These are phyloP conservation scores for Trypanosoma cruzi DNA, from an alignment of 208 protist genomes.

Conservation along the genomic window DNA sequence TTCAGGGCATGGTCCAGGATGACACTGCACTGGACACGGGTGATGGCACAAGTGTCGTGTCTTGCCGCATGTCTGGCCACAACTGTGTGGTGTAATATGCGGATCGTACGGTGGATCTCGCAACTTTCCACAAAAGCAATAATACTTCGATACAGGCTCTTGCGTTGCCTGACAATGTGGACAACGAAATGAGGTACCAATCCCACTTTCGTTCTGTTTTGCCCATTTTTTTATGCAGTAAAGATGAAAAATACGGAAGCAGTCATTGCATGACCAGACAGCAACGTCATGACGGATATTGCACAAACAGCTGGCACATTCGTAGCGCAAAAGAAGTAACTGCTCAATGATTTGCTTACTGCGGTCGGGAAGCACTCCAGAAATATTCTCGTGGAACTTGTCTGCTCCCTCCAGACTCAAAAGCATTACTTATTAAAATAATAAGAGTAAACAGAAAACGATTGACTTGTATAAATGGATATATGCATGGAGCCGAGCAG, in stretches of 20 bases:
- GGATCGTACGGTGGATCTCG: slow-evolving; percentile 60
- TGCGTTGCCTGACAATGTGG: slow-evolving; percentile 47
- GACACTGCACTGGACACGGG: slow-evolving; percentile 60
- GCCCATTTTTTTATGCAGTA: slow-evolving; percentile 71
- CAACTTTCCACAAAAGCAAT: slow-evolving; percentile 79
- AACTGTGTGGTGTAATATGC: slow-evolving; percentile 78
- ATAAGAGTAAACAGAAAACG: background rate
- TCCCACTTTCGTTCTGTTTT: slow-evolving; percentile 31
- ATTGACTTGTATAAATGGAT: too few species aligned
- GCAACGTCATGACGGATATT: slow-evolving; percentile 48
- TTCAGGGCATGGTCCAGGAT: slow-evolving; percentile 67
- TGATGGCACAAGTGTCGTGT: slow-evolving; percentile 48
- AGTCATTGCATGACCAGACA: slow-evolving; percentile 57
- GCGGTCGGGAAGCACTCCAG: slow-evolving; percentile 16
- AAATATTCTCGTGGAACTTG: background rate
- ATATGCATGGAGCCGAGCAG: background rate
- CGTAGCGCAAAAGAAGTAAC: slow-evolving; percentile 44
- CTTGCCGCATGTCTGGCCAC: slow-evolving; percentile 61
- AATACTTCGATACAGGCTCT: slow-evolving; percentile 29
- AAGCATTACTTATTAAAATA: background rate
- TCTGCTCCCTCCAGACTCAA: background rate
- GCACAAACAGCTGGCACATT: slow-evolving; percentile 75
- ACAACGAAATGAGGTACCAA: slow-evolving; percentile 49
- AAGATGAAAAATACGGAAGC: slow-evolving; percentile 73
- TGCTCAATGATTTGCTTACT: slow-evolving; percentile 46